These are phyloP conservation scores for Aquanectria penicillioides DNA, from an alignment of 2,329 filamentous ascomycete genomes.

Conservation along the genomic window DNA sequence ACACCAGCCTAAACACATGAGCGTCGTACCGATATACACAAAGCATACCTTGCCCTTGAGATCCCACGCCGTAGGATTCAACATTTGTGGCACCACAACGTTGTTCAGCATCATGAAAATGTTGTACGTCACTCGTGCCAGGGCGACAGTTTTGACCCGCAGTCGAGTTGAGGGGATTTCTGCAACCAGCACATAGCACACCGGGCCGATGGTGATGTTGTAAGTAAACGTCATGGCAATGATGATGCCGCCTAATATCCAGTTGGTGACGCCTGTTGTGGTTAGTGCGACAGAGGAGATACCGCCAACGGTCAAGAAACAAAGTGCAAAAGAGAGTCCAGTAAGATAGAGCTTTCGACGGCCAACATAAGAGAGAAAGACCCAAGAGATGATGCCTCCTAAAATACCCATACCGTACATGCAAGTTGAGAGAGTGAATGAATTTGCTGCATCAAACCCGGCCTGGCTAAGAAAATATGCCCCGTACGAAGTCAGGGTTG, in stretches of 20 bases:
- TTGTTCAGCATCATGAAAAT: slow-evolving; percentile 38
- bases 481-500: slow-evolving; percentile 31
- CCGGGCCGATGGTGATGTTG: slow-evolving; percentile 52
- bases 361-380: slow-evolving; percentile 50
- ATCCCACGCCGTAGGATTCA: slow-evolving; percentile 44
- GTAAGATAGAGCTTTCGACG: slow-evolving; percentile 52
- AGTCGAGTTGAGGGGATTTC: slow-evolving; percentile 53
- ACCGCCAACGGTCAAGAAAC: slow-evolving; percentile 52
- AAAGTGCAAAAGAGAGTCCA: slow-evolving; percentile 44
- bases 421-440: slow-evolving; percentile 52
- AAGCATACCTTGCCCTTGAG: slow-evolving; percentile 45
- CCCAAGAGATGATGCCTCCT: slow-evolving; percentile 52
- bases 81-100: slow-evolving; percentile 42
- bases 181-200: slow-evolving; percentile 52
- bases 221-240: slow-evolving; percentile 45
- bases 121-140: slow-evolving; percentile 45
- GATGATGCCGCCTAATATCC: not conserved
- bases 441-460: slow-evolving; percentile 48
- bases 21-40: slow-evolving; percentile 38
- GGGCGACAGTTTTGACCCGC: slow-evolving; percentile 52
- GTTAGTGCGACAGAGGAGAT: slow-evolving; percentile 47
- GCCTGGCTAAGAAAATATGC: slow-evolving; percentile 56
- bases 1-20: slow-evolving; percentile 38
- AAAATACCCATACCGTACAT: slow-evolving; percentile 53
- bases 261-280: not conserved